Base-by-base conservation (phyloP, 129 eudicot genomes). In the Centaurea solstitialis region DNA sequence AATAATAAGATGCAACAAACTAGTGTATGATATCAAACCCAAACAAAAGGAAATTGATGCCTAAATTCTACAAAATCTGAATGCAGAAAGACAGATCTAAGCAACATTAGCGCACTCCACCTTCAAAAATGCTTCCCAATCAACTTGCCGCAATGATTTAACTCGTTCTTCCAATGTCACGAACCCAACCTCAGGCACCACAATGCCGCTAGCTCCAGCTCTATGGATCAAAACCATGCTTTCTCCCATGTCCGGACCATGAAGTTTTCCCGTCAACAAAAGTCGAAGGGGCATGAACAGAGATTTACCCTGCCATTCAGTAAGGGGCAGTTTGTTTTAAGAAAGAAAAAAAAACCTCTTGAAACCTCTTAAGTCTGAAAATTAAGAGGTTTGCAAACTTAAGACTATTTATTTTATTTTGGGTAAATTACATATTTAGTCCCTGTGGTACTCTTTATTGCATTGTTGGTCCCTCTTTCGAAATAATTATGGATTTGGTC, bases 241-340 rank as follows among this genome's bases (percentile, higher is more conserved):
- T 45, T 78, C 78, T 41, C 91, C 98, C 87, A 92, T 90, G 15
- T 92, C 98, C 28, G 98, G 98, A 21, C 98, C 98, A 39, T 94
- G 98, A 57, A 94, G 97, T 87, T 90, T 92, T 76, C 98, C 98
- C 11, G 98, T 94, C 66, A 94, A 85, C 89, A 92, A 70, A 79
- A 94, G 87, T 77, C 98, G 86, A n/a, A 94, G 89, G 50, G 98
- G 98, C 98, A 94, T 92, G 91, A 94, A 94, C 61, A 94, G 91
- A 57, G 87, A 80, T 87, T 94, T 92, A 33, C 98, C 98, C 98
- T 94, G 92, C 41, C 81, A 76, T 64, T 43, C 53, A 26, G 30
- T 26, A 26, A 26, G 30, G 30, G 30, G 30, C 30, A 26, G 30
- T 26, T 26, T 26, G 30, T 26, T 26, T 26, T 26, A 0, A 26